These are phyloP conservation scores for Globisporangium orthogonon DNA, from an alignment of 352 stramenopile species.

Conservation along the genomic window DNA sequence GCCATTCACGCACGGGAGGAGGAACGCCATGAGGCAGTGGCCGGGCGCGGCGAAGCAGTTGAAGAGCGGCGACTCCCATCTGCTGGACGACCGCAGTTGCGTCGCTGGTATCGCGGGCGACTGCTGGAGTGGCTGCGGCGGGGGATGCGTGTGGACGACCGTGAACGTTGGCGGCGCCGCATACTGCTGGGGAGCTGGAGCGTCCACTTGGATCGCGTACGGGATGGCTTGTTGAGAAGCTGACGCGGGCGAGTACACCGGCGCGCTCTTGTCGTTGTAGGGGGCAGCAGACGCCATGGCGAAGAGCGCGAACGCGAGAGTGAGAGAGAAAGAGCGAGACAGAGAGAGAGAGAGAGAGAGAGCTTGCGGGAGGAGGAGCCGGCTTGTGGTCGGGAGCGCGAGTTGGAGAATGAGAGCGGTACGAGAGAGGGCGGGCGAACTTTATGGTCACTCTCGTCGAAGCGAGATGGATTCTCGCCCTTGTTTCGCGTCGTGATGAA, in stretches of 20 bases:
- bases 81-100: neutral
- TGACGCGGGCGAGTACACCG: conserved; percentile 3
- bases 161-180: neutral
- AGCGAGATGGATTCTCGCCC: too few relatives aligned
- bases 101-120: neutral
- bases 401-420: neutral
- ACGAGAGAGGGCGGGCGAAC: too few relatives aligned
- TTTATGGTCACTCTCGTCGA: too few relatives aligned
- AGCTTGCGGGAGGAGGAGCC: too few relatives aligned
- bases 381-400: neutral
- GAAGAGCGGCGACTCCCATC: neutral
- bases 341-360: too few relatives aligned
- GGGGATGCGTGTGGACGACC: neutral
- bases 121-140: neutral
- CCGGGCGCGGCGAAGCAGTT: neutral
- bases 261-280: conserved; percentile 8
- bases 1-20: neutral
- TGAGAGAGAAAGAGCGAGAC: neutral
- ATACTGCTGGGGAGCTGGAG: too few relatives aligned
- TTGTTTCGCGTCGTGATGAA: too few relatives aligned
- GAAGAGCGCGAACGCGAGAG: neutral
- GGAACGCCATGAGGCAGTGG: neutral
- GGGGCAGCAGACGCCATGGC: neutral
- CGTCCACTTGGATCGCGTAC: conserved; percentile 7
- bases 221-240: neutral